A percentile compares a stretch with the other conserved stretches of the same genome.
Conservation (phyloP, 129 eudicot genomes). For the Helianthus annuus region HanXRQr2.0-SUNRISE NC_035447.2:6320917-6321416, state of each 20-base stretch:
- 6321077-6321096: conserved; percentile 81
- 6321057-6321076: conserved; percentile 90
- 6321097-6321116: conserved; percentile 89
- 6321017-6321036: conserved; percentile 65
- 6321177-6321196: conserved; percentile 74
- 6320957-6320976: conserved; percentile 57
- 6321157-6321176: conserved; percentile 98
- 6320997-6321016: background rate
- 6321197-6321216: background rate
- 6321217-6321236: background rate
- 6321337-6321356: no score
- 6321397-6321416: no score
- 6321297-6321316: no score
- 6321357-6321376: no score
- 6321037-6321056: conserved; percentile 97
- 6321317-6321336: no score
- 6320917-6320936: conserved; percentile 37
- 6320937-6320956: conserved; percentile 45
- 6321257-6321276: no score
- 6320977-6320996: conserved; percentile 24
- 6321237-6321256: no score
- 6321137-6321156: conserved; percentile 83
- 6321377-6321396: no score
- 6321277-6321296: no score
- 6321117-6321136: conserved; percentile 76